Conservation (phyloP, 148 eudicot species). For the Dysphania ambrosioides region DNA sequence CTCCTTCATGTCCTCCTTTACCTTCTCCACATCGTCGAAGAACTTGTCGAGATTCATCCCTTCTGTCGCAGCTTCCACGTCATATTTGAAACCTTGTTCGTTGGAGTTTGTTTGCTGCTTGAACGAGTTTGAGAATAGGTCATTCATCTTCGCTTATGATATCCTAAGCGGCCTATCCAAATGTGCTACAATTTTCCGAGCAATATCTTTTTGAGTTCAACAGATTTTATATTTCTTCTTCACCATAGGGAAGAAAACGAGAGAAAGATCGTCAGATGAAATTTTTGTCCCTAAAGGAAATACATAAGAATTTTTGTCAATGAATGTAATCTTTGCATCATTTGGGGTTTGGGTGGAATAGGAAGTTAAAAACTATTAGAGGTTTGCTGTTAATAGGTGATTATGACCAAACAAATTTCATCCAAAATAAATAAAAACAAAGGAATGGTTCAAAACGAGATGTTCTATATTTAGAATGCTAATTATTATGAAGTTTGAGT, state of each 20-base stretch:
- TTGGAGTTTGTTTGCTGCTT: constrained; percentile 24
- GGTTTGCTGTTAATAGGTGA: constrained; percentile 21
- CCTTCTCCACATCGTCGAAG: constrained; percentile 53
- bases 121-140: constrained; percentile 39
- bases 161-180: neutral
- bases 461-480: constrained; percentile 24
- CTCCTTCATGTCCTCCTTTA: constrained; percentile 48
- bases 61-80: constrained; percentile 22
- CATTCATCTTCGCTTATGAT: constrained; percentile 29
- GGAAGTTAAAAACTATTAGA: constrained; percentile 15
- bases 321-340: neutral
- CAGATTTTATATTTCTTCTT: neutral
- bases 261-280: neutral
- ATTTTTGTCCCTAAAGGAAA: neutral
- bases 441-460: constrained; percentile 15
- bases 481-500: constrained; percentile 12
- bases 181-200: neutral
- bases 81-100: constrained; percentile 12
- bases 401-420: constrained; percentile 15
- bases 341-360: constrained; percentile 13
- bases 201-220: neutral
- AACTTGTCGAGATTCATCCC: constrained; percentile 48
- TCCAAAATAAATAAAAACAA: constrained; percentile 1
- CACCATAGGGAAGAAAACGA: neutral
- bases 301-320: neutral